Evolutionary conservation across 495 filamentous ascomycete species (phyloP).

Genomic region (Podospora didyma): DNA sequence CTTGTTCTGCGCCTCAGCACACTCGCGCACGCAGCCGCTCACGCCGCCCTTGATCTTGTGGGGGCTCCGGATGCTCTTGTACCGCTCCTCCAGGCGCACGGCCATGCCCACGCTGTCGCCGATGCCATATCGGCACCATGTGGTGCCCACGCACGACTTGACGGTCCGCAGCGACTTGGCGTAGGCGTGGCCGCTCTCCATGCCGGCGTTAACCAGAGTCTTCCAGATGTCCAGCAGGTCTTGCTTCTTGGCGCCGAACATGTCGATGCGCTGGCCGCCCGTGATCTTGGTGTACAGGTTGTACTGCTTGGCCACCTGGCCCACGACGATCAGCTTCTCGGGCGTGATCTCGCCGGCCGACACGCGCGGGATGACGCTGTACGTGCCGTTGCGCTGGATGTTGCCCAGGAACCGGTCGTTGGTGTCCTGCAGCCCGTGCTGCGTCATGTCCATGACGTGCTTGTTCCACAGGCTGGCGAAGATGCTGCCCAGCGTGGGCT

Average conservation of each 20-base stretch:
- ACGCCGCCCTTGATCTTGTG: conserved; percentile 96
- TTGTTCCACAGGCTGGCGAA: conserved; percentile 81
- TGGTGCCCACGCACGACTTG: conserved; percentile 92
- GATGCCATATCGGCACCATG: conserved; percentile 92
- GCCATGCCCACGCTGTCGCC: conserved; percentile 98
- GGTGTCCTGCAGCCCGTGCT: conserved; percentile 86
- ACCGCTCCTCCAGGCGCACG: conserved; percentile 84
- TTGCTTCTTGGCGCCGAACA: conserved; percentile 92
- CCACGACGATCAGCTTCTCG: conserved; percentile 85
- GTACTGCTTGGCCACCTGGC: conserved; percentile 84
- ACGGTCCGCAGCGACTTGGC: conserved; percentile 89
- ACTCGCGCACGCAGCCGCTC: conserved; percentile 88
- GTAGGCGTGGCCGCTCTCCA: conserved; percentile 95
- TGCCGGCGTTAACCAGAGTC: conserved; percentile 78
- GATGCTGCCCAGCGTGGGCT: conserved; percentile 82
- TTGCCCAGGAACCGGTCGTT: conserved; percentile 94
- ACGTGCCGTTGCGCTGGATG: conserved; percentile 92
- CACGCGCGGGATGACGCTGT: conserved; percentile 83
- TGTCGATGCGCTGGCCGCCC: conserved; percentile 89
- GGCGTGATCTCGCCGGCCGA: conserved; percentile 88
- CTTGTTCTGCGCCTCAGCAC: conserved; percentile 93
- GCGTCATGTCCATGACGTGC: conserved; percentile 71
- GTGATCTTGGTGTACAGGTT: conserved; percentile 93
- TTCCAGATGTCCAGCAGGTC: conserved; percentile 90
- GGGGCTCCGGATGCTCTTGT: conserved; percentile 86